Percentiles rank a stretch among this genome's conserved stretches.
phyloP scores from a whole-genome alignment of 306 rosid species.

The Cercis canadensis region DNA sequence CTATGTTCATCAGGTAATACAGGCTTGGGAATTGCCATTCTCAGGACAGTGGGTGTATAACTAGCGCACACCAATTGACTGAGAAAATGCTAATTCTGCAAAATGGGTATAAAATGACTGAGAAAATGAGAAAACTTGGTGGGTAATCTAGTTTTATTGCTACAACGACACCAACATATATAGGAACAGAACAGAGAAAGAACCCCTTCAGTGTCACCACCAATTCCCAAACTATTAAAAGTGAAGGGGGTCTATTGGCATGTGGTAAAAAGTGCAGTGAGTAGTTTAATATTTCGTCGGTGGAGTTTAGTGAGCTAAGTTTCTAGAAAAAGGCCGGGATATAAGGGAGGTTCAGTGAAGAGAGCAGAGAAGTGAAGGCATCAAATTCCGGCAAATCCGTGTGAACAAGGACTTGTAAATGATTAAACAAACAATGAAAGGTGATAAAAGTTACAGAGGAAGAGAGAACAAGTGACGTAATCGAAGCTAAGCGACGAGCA shows the following conservation, averaged over 20 bases:
- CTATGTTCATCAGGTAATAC: background rate
- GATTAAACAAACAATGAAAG: background rate
- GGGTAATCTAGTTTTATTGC: background rate
- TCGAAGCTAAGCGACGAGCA: conserved; percentile 13
- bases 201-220: background rate
- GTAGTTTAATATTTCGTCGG: background rate
- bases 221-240: background rate
- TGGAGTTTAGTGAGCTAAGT: background rate
- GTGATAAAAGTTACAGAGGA: background rate
- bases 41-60: background rate
- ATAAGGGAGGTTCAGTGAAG: background rate
- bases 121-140: background rate
- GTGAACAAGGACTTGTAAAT: conserved; percentile 6
- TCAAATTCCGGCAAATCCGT: conserved; percentile 34
- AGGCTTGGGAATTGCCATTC: conserved; percentile 27
- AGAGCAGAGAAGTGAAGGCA: background rate
- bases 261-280: background rate
- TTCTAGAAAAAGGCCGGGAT: conserved; percentile 24
- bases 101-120: background rate
- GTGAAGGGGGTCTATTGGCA: background rate
- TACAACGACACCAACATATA: background rate
- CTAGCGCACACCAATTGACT: background rate
- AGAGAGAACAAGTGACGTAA: conserved; percentile 30
- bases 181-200: background rate
- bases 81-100: background rate